Evolutionary conservation across 108 stramenopile species (phyloP), one percentile per base, ranked within the genome.

Genomic region (Nitzschia putrida): DNA sequence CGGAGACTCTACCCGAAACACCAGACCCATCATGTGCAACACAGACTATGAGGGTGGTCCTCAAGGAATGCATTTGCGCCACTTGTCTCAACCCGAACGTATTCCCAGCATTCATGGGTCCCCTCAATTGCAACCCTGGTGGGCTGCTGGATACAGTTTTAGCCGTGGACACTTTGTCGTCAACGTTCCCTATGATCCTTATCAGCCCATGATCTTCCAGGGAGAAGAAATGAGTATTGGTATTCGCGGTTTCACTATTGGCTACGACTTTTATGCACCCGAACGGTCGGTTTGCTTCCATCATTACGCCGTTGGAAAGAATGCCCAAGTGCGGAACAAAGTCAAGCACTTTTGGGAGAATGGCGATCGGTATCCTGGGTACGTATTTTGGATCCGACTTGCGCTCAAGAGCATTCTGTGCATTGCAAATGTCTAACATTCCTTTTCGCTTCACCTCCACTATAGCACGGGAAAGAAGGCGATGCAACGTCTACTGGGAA

Each of bases 91-190:
- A 69, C 95, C 95, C 3, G 95, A 96, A 79, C 58, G 77, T 51
- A 58, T 65, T 1, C 86, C 90, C 9, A 86, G 71, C 13, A 89
- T 94, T 54, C 73, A 64, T 24, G 90, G 83, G 0, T 61, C 68
- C 22, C 95, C 97, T 13, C 85, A 96, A 71, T 72, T 91, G 25
- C 74, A 90, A 51, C 94, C 92, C 5, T 95, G 90, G 71, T 97
- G 95, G 93, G 96, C 96, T 0, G 93, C 95, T 5, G 96, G 94
- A 20, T 93, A 95, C 55, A 83, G 69, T 43, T 98, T 98, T 74
- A 82, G 88, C 6, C 69, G 93, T 16, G 91, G 93, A 5, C 94
- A 95, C 47, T 89, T 92, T 63, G 79, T 93, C 13, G 88, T 90
- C 40, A 93, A 91, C 57, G 90, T 90, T 5, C 91, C 91, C 7